Evolutionary conservation across 805 yeast genomes (phyloP), one percentile per base, ranked within the genome.

Genomic region (Suhomyces sp.): DNA sequence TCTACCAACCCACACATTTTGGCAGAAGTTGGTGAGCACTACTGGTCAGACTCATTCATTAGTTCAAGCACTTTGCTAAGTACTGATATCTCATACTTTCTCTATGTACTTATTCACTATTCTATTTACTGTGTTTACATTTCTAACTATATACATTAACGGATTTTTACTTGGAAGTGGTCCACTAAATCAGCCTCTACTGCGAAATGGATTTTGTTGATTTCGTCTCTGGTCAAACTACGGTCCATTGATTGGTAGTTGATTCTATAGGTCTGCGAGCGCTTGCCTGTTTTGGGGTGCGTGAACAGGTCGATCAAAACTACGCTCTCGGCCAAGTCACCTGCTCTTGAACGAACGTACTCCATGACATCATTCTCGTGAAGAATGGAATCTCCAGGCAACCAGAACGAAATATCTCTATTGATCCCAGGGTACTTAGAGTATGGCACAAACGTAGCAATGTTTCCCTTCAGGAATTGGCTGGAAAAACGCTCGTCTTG

Each of bases 241-340:
- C 97, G 82, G 61, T 93, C 97, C 97, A 94, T 92, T 1, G 97
- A 87, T 72, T 94, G 98, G 71, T 90, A 94, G 64, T 87, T 86
- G 53, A 94, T 81, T 59, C 99, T 77, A 77, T 89, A 94, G 72
- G 97, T 91, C 61, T 87, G 87, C 7, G 96, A 87, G 57, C 73
- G 81, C 59, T 78, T 81, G 2, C 85, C 85, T 0, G 91, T 85
- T 63, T 89, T 89, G 37, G 96, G 96, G 67, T 93, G 96, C 12
- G 74, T 76, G 62, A 93, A 94, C 63, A 87, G 87, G 65, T 94
- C 99, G 29, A 89, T 76, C 44, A 87, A 69, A 45, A 77, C 74
- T 2, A 94, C 98, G 60, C 84, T 88, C 68, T 93, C 98, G 0
- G 92, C 96, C 53, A 91, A 73, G 68, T 90, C 96, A 3, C 94